phyloP scores from a whole-genome alignment of 1,284 basidiomycete genomes.

The Polyporus tsugae region DNA sequence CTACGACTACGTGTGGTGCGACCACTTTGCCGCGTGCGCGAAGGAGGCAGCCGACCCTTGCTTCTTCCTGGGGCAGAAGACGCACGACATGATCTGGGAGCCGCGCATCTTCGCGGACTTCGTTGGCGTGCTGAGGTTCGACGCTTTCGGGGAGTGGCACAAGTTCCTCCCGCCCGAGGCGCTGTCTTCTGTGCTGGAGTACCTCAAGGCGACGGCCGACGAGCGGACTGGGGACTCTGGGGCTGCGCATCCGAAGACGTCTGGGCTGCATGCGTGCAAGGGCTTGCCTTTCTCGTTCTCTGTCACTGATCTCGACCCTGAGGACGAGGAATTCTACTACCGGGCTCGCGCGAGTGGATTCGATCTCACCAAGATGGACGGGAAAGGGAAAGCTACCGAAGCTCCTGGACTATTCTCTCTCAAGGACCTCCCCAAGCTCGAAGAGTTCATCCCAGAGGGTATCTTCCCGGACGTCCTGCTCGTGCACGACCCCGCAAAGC shows the following conservation, averaged over 20 bases:
- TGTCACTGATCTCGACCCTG: not conserved
- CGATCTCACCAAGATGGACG: not conserved
- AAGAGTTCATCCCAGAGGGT: slow-evolving; percentile 44
- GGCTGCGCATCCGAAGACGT: not conserved
- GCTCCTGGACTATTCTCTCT: slow-evolving; percentile 16
- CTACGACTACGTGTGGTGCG: slow-evolving; percentile 29
- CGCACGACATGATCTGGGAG: slow-evolving; percentile 3
- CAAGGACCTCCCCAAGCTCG: slow-evolving; percentile 38
- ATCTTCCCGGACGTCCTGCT: slow-evolving; percentile 44
- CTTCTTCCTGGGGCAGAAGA: not conserved
- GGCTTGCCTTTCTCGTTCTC: not conserved
- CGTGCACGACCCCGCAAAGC: slow-evolving; percentile 39
- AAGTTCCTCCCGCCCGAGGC: not conserved
- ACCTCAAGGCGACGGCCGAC: not conserved
- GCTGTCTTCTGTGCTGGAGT: not conserved
- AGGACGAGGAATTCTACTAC: slow-evolving; percentile 7
- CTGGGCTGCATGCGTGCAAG: not conserved
- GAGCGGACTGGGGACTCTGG: not conserved
- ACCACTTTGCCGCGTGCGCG: slow-evolving; percentile 22
- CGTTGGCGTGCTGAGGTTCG: not conserved
- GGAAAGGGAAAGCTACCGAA: not conserved
- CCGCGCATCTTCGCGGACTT: not conserved
- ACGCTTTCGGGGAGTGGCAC: not conserved
- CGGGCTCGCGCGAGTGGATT: slow-evolving; percentile 4
- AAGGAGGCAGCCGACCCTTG: not conserved